Base-by-base conservation (phyloP, 345 rosid species). In the Pseudoturritis turrita region DNA sequence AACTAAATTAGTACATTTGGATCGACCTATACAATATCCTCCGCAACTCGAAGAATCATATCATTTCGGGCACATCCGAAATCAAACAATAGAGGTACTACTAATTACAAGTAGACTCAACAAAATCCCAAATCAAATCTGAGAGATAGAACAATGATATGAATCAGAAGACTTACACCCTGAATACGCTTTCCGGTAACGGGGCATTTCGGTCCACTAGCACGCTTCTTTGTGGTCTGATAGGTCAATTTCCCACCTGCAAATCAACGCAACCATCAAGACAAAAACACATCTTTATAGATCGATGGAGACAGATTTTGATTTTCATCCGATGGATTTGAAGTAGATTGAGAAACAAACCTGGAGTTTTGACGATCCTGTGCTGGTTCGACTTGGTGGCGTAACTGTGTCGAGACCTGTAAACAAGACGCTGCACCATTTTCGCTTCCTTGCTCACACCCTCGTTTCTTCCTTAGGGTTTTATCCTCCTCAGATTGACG, bases 311-410 rank as follows among this genome's bases (percentile, higher is more conserved):
- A 28, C 7, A 67, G 26, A 68, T 43, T 49, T 0, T 3, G 43
- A 33, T 5, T 29, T 28, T 5, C 1, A 63, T 31, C 5, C 7
- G 17, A 50, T 3, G n/a, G 31, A 25, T 4, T 12, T 35, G 8
- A 36, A 11, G 43, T 3, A 14, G 15, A 17, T 10, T 36, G 15
- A 43, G 62, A 40, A 1, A 6, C 10, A 18, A 78, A 89, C 95
- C 98, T 3, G 98, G 98, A 28, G 96, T 92, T 80, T 88, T 93
- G 85, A 92, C 91, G 76, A 88, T 78, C 64, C 93, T 80, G 78
- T 92, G 96, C 87, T 92, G 96, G 81, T 92, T 93, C 2, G 98
- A 93, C 49, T 84, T 93, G 62, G 97, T 93, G 80, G 97, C 98
- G 56, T 93, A 93, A 82, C 97, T 90, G 83, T 93, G 98, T 40